Base-by-base conservation (phyloP, 2,329 filamentous ascomycete species). In the Aureobasidium namibiae region DNA sequence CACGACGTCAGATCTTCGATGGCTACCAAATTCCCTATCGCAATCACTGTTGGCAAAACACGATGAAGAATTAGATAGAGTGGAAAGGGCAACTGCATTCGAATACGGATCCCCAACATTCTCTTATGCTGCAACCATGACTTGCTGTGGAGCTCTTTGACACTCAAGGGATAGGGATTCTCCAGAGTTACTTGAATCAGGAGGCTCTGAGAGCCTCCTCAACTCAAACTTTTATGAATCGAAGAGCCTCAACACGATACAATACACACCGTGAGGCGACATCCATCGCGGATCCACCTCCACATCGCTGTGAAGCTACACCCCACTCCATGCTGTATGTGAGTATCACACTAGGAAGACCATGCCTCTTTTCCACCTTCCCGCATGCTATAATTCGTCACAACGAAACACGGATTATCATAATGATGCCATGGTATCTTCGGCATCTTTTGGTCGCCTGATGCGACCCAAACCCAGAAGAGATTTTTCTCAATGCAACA, bases 1-100 rank as follows among this genome's bases (percentile, higher is more conserved):
- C 23, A 38, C 52, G 5, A 44, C 52, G 38, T 56, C 52, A 56
- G 26, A 56, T 45, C 26, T 45, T 45, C 29, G 39, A 56, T 56
- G 26, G 11, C 21, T 29, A 26, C 29, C 18, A 18, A 45, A 36
- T 24, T 31, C 29, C 29, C 52, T 44, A n/a, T n/a, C n/a, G n/a
- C n/a, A n/a, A 36, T 56, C 52, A 45, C 24, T 18, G 11, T 26
- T 36, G 41, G 8, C 44, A 44, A 24, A 33, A 48, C 26, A 48
- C n/a, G n/a, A 48, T 48, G 26, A 33, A 11, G 6, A 26, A 33
- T 31, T 8, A 3, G 33, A 1, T 6, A 2, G n/a, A 2, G 6
- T 6, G 4, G 33, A 33, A 48, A 48, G 1, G 44, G 44, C 29
- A 48, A 33, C 18, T 48, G 44, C 44, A 48, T 18, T 18, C 44